A percentile compares a stretch with the other conserved stretches of the same genome.
Conservation (phyloP, 768 basidiomycete genomes). For the Saitozyma sp. region DNA sequence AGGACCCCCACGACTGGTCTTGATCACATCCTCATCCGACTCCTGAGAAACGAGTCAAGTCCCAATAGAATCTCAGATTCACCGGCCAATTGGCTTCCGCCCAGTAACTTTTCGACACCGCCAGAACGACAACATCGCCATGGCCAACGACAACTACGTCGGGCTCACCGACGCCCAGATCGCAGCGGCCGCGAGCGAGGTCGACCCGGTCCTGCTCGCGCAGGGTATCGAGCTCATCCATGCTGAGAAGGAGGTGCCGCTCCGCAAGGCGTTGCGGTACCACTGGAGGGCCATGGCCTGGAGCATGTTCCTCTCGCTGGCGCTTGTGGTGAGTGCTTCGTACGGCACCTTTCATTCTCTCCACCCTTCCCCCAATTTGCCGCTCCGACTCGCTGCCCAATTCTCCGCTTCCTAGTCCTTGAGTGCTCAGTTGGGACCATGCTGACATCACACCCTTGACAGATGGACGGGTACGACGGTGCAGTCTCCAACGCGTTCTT, state of each 20-base stretch:
- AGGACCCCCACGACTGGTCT: no score
- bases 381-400: no score
- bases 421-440: no score
- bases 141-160: neutral
- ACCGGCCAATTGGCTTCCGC: no score
- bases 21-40: no score
- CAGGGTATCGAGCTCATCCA: constrained; percentile 15
- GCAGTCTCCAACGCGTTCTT: constrained; percentile 20
- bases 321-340: constrained; percentile 3
- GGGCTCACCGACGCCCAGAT: constrained; percentile 9
- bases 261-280: constrained; percentile 12
- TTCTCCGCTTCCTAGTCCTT: no score
- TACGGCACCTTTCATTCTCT: no score
- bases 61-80: no score
- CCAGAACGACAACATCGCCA: neutral
- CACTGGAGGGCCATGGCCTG: constrained; percentile 23
- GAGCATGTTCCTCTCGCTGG: constrained; percentile 15
- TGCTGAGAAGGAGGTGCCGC: constrained; percentile 11
- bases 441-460: no score
- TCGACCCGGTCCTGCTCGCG: constrained; percentile 13
- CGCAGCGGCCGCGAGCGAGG: neutral
- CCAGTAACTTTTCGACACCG: neutral
- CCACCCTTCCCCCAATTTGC: no score
- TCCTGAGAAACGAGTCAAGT: no score
- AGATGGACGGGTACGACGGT: constrained; percentile 23